Base-by-base conservation (phyloP, 805 yeast genomes). In the Ogataea allantospora region DNA sequence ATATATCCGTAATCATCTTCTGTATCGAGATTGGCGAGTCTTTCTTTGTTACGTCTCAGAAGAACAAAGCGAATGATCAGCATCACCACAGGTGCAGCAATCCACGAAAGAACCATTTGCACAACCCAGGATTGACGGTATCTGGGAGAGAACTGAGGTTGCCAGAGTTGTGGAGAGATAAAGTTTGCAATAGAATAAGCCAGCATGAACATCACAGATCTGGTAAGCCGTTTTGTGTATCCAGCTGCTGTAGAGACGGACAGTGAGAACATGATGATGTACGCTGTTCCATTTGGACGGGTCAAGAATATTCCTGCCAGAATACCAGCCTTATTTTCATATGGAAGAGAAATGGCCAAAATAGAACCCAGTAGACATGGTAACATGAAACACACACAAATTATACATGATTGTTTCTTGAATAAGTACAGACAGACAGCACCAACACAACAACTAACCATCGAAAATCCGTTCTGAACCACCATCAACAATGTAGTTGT, bases 91-190 rank as follows among this genome's bases (percentile, higher is more conserved):
- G 82, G 80, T 1, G 80, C 72, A 7, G 60, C 20, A 25, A 63
- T 57, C 50, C 71, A 77, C 8, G 75, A 66, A 10, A 73, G 46
- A 7, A 74, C 77, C 33, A 77, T 71, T 48, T 76, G 82, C 8
- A 75, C 77, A 35, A 69, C 60, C 83, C 83, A 70, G 4, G 77
- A 73, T 5, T 71, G 67, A 21, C 53, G 38, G 46, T 67, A 72
- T 44, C 75, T 58, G 32, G 82, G 81, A 7, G 68, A 65, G 47
- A 71, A 73, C 15, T 49, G 57, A 6, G 46, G 60, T 50, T 65
- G 63, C 80, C 80, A 77, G 25, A 77, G 49, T 51, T 76, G 82
- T 2, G 82, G 80, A 4, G 78, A 69, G 22, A 76, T 67, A 24
- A 77, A 65, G 47, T 77, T 77, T 9, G 76, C 65, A 32, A 75